Conservation (phyloP, 2,329 filamentous ascomycete genomes). For the Colletotrichum zoysiae region DNA sequence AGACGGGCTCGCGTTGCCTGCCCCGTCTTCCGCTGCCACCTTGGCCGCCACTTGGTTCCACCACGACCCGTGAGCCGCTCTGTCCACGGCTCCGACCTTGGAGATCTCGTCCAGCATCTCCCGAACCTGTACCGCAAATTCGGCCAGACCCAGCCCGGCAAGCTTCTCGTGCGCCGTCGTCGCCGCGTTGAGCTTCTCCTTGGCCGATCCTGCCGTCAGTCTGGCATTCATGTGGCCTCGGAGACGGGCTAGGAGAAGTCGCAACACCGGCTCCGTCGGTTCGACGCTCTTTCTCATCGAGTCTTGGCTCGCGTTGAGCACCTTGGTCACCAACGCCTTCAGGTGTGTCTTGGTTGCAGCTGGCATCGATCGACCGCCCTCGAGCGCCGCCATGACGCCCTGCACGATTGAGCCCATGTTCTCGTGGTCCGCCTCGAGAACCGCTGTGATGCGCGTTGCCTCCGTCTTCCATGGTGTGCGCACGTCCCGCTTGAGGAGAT, state of each 20-base stretch:
- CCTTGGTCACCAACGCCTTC: conserved; percentile 68
- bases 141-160: conserved; percentile 76
- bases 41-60: conserved; percentile 76
- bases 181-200: conserved; percentile 77
- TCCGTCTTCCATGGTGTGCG: conserved; percentile 82
- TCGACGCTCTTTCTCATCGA: conserved; percentile 57
- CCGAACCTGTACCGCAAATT: conserved; percentile 78
- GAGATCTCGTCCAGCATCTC: conserved; percentile 77
- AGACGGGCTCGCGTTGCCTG: conserved; percentile 1
- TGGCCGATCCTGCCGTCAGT: conserved; percentile 74
- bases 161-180: conserved; percentile 78
- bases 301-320: conserved; percentile 64
- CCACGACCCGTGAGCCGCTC: conserved; percentile 76
- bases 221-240: conserved; percentile 75
- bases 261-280: conserved; percentile 69
- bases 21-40: conserved; percentile 58
- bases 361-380: conserved; percentile 74
- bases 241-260: conserved; percentile 76
- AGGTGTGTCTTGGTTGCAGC: conserved; percentile 71
- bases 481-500: conserved; percentile 84
- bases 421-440: conserved; percentile 70
- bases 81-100: conserved; percentile 75
- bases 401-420: conserved; percentile 67
- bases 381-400: conserved; percentile 72
- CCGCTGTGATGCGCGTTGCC: conserved; percentile 76